Conservation (phyloP, 192 early-diverging fungal species). For the Bifiguratus adelaidae region DNA sequence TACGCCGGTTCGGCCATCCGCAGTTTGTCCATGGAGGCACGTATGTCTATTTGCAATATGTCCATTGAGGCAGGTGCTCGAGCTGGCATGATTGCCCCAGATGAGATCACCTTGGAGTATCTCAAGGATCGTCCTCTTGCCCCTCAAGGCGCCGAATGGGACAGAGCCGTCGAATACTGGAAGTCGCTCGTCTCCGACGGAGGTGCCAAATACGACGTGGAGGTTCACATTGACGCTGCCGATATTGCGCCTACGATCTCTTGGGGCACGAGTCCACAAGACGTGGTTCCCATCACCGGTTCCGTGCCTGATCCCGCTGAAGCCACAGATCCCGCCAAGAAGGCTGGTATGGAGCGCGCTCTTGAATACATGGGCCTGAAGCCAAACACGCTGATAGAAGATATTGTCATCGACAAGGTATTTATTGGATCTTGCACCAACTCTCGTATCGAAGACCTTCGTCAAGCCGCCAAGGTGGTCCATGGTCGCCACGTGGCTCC, state of each 20-base stretch:
- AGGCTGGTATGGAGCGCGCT: conserved; percentile 38
- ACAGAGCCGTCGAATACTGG: conserved; percentile 53
- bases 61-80: conserved; percentile 63
- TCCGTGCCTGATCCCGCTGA: conserved; percentile 45
- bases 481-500: conserved; percentile 45
- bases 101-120: conserved; percentile 58
- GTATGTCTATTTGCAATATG: conserved; percentile 75
- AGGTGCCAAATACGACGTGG: conserved; percentile 52
- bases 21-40: conserved; percentile 47
- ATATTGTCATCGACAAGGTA: conserved; percentile 54
- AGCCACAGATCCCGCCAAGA: conserved; percentile 21
- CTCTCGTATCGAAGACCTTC: conserved; percentile 63
- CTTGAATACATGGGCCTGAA: conserved; percentile 53
- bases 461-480: conserved; percentile 46
- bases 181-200: conserved; percentile 40
- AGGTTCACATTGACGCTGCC: conserved; percentile 40
- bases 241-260: conserved; percentile 54
- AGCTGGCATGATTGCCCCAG: conserved; percentile 64
- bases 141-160: conserved; percentile 47
- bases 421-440: conserved; percentile 70
- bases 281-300: conserved; percentile 50
- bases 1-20: conserved; percentile 47
- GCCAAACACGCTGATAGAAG: conserved; percentile 43
- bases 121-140: conserved; percentile 48
- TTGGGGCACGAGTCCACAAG: conserved; percentile 63